These are phyloP conservation scores for Cercophora sp. DNA, from an alignment of 495 filamentous ascomycete species.

Conservation along the genomic window DNA sequence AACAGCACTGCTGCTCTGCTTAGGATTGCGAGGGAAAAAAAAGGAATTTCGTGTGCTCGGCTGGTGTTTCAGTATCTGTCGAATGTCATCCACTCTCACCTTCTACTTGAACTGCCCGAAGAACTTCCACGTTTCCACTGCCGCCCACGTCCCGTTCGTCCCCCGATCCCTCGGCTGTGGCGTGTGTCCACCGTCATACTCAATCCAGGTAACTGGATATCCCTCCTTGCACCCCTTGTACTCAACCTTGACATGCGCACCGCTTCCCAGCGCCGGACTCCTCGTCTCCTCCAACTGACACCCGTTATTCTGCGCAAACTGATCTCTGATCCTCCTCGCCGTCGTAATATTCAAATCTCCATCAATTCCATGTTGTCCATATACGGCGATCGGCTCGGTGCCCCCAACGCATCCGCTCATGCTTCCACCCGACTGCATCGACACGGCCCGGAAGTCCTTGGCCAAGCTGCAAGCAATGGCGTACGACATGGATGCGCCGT, in stretches of 20 bases:
- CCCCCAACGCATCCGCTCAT: slow-evolving; percentile 33
- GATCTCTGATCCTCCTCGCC: slow-evolving; percentile 27
- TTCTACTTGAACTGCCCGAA: slow-evolving; percentile 2
- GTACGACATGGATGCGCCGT: slow-evolving; percentile 43
- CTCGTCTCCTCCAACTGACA: slow-evolving; percentile 14
- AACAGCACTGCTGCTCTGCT: too few species aligned
- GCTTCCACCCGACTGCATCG: slow-evolving; percentile 28
- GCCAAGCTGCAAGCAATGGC: slow-evolving; percentile 36
- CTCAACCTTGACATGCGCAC: slow-evolving; percentile 14
- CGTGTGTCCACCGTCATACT: neutral
- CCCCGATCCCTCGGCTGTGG: neutral
- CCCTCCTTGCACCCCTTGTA: slow-evolving; percentile 27
- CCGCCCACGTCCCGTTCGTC: slow-evolving; percentile 2
- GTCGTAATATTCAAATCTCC: slow-evolving; percentile 27
- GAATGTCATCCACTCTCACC: neutral
- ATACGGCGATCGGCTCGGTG: slow-evolving; percentile 37
- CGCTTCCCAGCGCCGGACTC: slow-evolving; percentile 8
- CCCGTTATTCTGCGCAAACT: slow-evolving; percentile 34
- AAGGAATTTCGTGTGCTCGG: neutral
- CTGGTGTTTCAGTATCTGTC: neutral
- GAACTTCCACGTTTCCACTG: slow-evolving; percentile 2
- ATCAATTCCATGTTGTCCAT: slow-evolving; percentile 37
- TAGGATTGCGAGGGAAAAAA: too few species aligned
- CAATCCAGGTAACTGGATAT: slow-evolving; percentile 23
- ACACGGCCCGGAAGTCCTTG: slow-evolving; percentile 38